Base-by-base conservation (phyloP, 2,329 filamentous ascomycete species). In the Fusarium pseudonygamai region DNA sequence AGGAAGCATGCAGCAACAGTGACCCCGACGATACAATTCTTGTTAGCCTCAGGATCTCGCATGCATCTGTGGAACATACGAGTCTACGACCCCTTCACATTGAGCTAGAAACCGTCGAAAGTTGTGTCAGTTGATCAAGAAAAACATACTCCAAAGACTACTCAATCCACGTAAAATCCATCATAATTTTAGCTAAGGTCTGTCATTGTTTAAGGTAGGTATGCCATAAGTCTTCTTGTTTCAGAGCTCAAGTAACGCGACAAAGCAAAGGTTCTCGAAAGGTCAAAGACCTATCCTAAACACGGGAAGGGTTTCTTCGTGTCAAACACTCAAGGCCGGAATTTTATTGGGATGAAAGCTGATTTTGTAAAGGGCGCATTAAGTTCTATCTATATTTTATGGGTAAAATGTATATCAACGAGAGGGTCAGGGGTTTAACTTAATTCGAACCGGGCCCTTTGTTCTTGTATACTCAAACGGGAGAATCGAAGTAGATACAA, bases 101-200 rank as follows among this genome's bases (percentile, higher is more conserved):
- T 36, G 36, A 36, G 4, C 16, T 36, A 18, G 36, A 18, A 36
- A 18, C 36, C 16, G 4, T 36, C 36, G 16, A 36, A 18, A 1
- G 16, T 6, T 4, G 26, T 15, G 26, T 18, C 22, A 50, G 22
- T 18, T 4, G 5, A 16, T 18, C 22, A 18, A 18, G 11, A 10
- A 10, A 50, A 18, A 3, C 18, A 32, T 14, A 13, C 6, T 5
- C 16, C 1, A 24, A 15, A 12, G 6, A 15, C 6, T 9, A 24
- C 16, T 11, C 14, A 24, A 11, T 24, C 6, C 11, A 20, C 24
- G 1, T 24, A 7, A 11, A 20, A 34, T 20, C 6, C 14, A 15
- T 24, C 7, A 10, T 10, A 10, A 6, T 14, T 3, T 24, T 10
- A 2, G 3, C 11, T 1, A 24, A 4, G 1, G 7, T 24, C 2